Percentiles rank a stretch among this genome's conserved stretches.
These are phyloP conservation scores for Atkinsonella texensis DNA, from an alignment of 2,329 filamentous ascomycete genomes.

Conservation along the genomic window DNA sequence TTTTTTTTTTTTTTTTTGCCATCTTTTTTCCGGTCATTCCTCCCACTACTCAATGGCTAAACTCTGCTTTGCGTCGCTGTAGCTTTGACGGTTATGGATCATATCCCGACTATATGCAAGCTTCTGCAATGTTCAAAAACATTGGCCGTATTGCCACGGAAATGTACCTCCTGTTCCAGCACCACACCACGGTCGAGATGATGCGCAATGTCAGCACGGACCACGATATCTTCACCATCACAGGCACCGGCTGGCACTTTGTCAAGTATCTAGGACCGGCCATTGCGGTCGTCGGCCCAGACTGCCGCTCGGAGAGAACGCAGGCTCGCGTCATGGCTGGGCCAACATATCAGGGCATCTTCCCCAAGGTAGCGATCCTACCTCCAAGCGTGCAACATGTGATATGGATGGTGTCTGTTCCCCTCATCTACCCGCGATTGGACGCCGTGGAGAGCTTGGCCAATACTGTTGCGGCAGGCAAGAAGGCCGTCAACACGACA, in stretches of 20 bases:
- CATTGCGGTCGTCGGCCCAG: conserved; percentile 78
- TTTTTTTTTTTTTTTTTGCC: not conserved
- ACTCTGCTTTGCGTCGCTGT: not conserved
- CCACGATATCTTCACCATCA: conserved; percentile 88
- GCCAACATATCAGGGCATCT: conserved; percentile 92
- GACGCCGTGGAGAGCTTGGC: conserved; percentile 87
- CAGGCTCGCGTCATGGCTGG: conserved; percentile 88
- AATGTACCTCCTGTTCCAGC: conserved; percentile 97
- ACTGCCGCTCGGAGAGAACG: conserved; percentile 84
- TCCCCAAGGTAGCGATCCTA: conserved; percentile 85
- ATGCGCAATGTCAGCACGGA: conserved; percentile 82
- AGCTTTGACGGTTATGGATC: conserved; percentile 96
- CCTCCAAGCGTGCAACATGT: conserved; percentile 93
- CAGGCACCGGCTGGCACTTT: conserved; percentile 97
- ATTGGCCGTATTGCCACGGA: conserved; percentile 91
- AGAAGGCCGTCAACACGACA: conserved; percentile 90
- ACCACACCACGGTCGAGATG: conserved; percentile 91
- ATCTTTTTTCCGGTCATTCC: not conserved
- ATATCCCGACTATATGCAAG: conserved; percentile 97
- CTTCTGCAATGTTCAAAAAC: conserved; percentile 95
- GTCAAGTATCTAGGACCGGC: conserved; percentile 91
- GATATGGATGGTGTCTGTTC: conserved; percentile 89
- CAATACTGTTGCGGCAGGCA: conserved; percentile 83
- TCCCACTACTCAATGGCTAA: not conserved
- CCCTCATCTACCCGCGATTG: conserved; percentile 78